phyloP scores from a whole-genome alignment of 345 rosid genomes.

The Populus davidiana region DNA sequence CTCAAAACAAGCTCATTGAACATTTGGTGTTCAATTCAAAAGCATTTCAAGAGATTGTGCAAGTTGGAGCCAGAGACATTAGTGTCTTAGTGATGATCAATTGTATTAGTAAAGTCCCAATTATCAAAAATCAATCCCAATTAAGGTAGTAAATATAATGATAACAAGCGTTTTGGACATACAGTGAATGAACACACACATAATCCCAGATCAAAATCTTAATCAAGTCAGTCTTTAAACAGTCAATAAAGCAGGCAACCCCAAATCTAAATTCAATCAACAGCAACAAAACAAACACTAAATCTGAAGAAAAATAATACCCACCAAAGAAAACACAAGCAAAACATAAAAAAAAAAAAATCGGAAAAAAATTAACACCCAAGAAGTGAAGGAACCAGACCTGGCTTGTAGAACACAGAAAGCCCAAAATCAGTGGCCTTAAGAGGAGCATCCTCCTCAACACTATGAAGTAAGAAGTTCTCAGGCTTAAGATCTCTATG shows the following conservation, averaged over 20 bases:
- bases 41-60: not conserved
- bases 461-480: slow-evolving; percentile 58
- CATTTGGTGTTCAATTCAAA: not conserved
- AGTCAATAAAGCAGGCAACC: not conserved
- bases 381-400: slow-evolving; percentile 22
- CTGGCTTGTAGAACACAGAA: slow-evolving; percentile 72
- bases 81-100: not conserved
- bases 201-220: slow-evolving; percentile 3
- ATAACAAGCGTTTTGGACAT: not conserved
- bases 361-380: not conserved
- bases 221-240: not conserved
- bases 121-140: not conserved
- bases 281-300: not conserved
- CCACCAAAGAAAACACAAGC: not conserved
- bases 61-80: not conserved
- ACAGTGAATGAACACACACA: not conserved
- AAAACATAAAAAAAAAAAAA: not conserved
- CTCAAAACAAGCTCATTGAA: not conserved
- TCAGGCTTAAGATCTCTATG: slow-evolving; percentile 85
- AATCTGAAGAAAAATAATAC: slow-evolving; percentile 8
- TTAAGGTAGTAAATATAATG: not conserved
- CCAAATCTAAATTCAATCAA: not conserved
- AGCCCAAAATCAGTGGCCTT: slow-evolving; percentile 83
- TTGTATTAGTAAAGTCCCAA: not conserved
- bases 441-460: slow-evolving; percentile 69